Evolutionary conservation across 1,284 basidiomycete genomes (phyloP).

Genomic region (Apiotrichum siamense): DNA sequence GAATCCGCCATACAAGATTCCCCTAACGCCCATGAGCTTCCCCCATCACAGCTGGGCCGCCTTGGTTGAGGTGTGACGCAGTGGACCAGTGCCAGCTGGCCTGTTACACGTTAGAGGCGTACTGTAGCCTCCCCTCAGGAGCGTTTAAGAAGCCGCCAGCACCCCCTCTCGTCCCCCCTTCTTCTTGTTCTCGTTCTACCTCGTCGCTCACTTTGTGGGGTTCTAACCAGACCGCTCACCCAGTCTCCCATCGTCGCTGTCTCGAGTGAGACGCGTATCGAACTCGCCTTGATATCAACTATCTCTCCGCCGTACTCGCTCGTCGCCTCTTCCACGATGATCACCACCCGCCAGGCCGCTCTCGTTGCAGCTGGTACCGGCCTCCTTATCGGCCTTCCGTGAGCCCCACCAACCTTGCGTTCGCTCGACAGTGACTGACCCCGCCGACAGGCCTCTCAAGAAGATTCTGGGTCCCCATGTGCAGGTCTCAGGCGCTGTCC

Average conservation of each 20-base stretch:
- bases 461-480: conserved; percentile 18
- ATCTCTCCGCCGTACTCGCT: neutral
- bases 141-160: neutral
- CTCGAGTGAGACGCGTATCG: too few relatives aligned
- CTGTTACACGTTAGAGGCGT: too few relatives aligned
- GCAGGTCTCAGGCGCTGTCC: conserved; percentile 12
- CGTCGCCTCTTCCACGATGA: neutral
- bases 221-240: neutral
- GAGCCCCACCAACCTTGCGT: neutral
- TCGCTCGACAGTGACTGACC: neutral
- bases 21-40: neutral
- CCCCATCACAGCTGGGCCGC: neutral
- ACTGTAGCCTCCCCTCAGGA: too few relatives aligned
- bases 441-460: conserved; percentile 26
- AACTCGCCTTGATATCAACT: too few relatives aligned
- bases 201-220: neutral
- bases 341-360: neutral
- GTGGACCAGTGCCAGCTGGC: too few relatives aligned
- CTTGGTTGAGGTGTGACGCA: neutral
- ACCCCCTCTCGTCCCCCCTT: neutral
- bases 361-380: conserved; percentile 7
- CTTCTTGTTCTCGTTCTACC: neutral
- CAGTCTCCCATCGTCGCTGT: too few relatives aligned
- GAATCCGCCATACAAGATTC: too few relatives aligned
- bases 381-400: conserved; percentile 7